These are phyloP conservation scores for Pichia inconspicua DNA, from an alignment of 1,139 yeast species.

Conservation along the genomic window DNA sequence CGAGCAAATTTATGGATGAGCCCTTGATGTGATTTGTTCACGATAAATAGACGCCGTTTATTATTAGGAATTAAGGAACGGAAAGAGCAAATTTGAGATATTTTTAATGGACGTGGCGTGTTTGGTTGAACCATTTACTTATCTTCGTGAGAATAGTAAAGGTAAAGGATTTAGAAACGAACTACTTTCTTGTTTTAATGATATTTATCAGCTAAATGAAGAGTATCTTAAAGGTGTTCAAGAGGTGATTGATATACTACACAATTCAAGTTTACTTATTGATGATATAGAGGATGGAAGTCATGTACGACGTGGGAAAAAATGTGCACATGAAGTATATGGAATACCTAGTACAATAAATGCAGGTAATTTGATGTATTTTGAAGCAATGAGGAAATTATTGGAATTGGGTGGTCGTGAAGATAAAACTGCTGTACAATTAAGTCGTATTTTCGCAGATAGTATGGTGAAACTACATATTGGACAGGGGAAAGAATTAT, in stretches of 20 bases:
- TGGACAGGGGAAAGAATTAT: slow-evolving; percentile 84
- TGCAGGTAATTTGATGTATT: slow-evolving; percentile 76
- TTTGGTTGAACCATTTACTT: slow-evolving; percentile 37
- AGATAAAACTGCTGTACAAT: slow-evolving; percentile 11
- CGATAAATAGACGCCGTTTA: neutral
- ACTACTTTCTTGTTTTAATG: slow-evolving; percentile 44
- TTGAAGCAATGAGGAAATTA: slow-evolving; percentile 52
- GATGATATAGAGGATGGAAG: slow-evolving; percentile 88
- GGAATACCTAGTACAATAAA: slow-evolving; percentile 79
- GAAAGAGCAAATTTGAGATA: neutral
- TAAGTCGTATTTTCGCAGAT: slow-evolving; percentile 41
- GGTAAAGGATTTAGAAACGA: slow-evolving; percentile 51
- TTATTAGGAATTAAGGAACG: neutral
- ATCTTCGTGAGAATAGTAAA: slow-evolving; percentile 38
- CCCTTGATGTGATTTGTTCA: neutral
- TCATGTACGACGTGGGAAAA: slow-evolving; percentile 59
- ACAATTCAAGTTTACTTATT: slow-evolving; percentile 58
- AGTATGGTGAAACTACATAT: slow-evolving; percentile 75
- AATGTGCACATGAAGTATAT: slow-evolving; percentile 68
- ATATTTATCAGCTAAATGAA: slow-evolving; percentile 35
- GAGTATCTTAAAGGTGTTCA: slow-evolving; percentile 32
- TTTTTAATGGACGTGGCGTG: neutral
- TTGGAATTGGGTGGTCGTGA: slow-evolving; percentile 16
- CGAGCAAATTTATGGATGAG: neutral
- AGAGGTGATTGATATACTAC: slow-evolving; percentile 47